Evolutionary conservation across 2,329 filamentous ascomycete species (phyloP).

Genomic region (Curvularia eragrostidis): DNA sequence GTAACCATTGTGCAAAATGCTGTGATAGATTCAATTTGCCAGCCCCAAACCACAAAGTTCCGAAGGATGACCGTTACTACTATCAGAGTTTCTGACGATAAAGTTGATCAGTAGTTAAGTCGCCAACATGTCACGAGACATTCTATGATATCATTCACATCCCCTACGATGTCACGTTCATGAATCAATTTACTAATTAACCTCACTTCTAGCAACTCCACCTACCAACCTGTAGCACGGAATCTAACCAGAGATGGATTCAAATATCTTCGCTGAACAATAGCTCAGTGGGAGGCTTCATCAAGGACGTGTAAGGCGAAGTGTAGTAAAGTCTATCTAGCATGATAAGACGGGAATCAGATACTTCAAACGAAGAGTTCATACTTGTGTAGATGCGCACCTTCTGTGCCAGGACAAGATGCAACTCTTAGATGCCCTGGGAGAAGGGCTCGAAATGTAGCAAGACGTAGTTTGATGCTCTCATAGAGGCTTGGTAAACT

Average conservation of each 20-base stretch:
- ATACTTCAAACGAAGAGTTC: not conserved
- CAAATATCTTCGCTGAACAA: not conserved
- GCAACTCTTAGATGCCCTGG: not conserved
- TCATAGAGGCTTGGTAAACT: not conserved
- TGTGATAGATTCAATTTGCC: not conserved
- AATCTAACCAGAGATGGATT: not conserved
- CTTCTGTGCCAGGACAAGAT: not conserved
- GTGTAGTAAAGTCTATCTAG: not conserved
- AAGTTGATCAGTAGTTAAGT: no score
- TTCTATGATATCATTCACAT: no score
- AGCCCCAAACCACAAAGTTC: not conserved
- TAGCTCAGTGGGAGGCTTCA: not conserved
- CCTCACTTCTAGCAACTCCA: no score
- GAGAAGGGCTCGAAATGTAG: not conserved
- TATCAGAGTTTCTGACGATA: no score
- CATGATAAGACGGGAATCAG: not conserved
- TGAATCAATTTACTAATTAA: no score
- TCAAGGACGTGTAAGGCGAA: not conserved
- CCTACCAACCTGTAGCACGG: not conserved
- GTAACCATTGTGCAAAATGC: not conserved
- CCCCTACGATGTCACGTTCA: no score
- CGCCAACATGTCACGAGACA: no score
- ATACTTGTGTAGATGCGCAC: not conserved
- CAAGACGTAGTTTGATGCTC: not conserved
- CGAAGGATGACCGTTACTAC: no score